A percentile compares a stretch with the other conserved stretches of the same genome.
phyloP scores from a whole-genome alignment of 1,139 yeast genomes.

The Meyerozyma athensensis region DNA sequence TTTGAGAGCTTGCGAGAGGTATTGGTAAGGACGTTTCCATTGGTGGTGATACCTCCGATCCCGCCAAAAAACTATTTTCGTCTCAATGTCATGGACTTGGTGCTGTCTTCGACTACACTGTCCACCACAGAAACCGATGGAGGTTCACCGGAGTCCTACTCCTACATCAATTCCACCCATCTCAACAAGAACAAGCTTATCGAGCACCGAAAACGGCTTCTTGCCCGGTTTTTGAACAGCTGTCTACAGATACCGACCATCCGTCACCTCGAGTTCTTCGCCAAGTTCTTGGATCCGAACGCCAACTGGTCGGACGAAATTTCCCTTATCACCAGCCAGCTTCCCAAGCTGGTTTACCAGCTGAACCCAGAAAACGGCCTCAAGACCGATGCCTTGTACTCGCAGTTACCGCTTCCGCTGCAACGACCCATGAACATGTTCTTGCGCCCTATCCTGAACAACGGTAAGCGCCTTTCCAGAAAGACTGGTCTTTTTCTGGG shows the following conservation, averaged over 20 bases:
- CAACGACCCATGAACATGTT: conserved; percentile 6
- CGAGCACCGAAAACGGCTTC: conserved; percentile 69
- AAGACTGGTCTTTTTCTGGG: background rate
- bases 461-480: conserved; percentile 4
- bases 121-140: conserved; percentile 9
- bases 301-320: conserved; percentile 68
- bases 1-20: conserved; percentile 77
- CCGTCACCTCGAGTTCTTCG: conserved; percentile 57
- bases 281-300: conserved; percentile 79
- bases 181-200: conserved; percentile 37
- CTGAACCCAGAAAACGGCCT: conserved; percentile 56
- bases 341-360: conserved; percentile 39
- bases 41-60: conserved; percentile 83
- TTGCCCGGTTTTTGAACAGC: conserved; percentile 72
- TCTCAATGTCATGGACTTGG: conserved; percentile 32
- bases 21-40: conserved; percentile 71
- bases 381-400: conserved; percentile 55
- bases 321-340: conserved; percentile 31
- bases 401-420: conserved; percentile 60
- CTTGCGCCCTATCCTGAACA: conserved; percentile 4
- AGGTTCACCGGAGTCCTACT: conserved; percentile 17
- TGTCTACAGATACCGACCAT: conserved; percentile 59
- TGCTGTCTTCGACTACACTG: conserved; percentile 12
- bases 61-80: conserved; percentile 78
- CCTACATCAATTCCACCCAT: conserved; percentile 43